Evolutionary conservation across 1,139 yeast genomes (phyloP).

Genomic region (Geotrichum restrictum): DNA sequence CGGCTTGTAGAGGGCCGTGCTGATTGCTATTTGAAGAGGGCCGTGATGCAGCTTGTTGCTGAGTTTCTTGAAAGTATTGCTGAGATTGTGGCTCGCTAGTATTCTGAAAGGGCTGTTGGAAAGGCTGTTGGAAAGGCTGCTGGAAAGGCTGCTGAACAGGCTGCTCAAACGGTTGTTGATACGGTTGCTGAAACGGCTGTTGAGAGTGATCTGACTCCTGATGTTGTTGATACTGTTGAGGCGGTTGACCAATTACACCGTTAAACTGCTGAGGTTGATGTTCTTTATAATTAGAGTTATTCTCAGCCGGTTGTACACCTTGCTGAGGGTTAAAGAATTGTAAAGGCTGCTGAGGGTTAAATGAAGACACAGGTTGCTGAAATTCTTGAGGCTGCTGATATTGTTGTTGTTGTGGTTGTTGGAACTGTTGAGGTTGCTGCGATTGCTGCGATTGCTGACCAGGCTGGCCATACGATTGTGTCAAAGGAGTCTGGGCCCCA

Average conservation of each 20-base stretch:
- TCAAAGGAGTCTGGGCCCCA: too few species aligned
- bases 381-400: not conserved
- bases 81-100: too few species aligned
- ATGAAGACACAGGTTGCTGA: not conserved
- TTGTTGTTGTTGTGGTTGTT: not conserved
- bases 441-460: not conserved
- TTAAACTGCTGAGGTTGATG: too few species aligned
- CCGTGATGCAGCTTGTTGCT: too few species aligned
- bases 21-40: too few species aligned
- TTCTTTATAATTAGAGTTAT: too few species aligned
- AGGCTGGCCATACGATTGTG: not conserved
- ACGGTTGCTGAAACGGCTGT: not conserved
- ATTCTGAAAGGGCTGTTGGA: too few species aligned
- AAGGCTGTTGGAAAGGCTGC: too few species aligned
- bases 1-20: too few species aligned
- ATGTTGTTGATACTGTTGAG: not conserved
- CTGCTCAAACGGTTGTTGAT: not conserved
- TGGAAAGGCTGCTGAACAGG: not conserved
- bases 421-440: not conserved
- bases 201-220: not conserved
- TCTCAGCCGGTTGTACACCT: not conserved
- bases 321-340: not conserved
- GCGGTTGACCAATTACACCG: not conserved
- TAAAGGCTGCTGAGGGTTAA: not conserved
- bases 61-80: too few species aligned